A percentile compares a stretch with the other conserved stretches of the same genome.
Conservation (phyloP, 768 basidiomycete genomes). For the Tricholomella constricta region DNA sequence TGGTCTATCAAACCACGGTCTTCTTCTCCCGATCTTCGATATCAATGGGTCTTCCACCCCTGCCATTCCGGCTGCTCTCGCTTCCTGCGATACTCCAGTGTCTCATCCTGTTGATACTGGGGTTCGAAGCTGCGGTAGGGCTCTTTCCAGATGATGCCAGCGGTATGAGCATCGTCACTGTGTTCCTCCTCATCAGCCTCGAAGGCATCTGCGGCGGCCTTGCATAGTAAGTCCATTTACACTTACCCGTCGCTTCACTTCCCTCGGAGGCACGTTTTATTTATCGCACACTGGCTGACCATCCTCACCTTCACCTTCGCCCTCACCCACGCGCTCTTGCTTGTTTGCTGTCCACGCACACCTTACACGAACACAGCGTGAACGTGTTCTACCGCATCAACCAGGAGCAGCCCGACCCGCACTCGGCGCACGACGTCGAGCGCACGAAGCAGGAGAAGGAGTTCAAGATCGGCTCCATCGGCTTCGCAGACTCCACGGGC, state of each 20-base stretch:
- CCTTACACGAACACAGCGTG: no score
- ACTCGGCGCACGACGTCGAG: conserved; percentile 51
- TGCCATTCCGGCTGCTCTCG: conserved; percentile 61
- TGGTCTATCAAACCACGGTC: conserved; percentile 64
- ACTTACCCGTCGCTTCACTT: not conserved
- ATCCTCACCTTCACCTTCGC: not conserved
- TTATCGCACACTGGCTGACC: not conserved
- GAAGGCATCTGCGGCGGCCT: conserved; percentile 94
- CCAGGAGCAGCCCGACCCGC: conserved; percentile 60
- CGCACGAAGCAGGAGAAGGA: conserved; percentile 75
- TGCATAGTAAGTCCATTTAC: conserved; percentile 68
- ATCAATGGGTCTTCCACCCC: conserved; percentile 71
- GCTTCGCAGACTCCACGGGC: conserved; percentile 80
- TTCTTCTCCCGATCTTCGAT: conserved; percentile 84
- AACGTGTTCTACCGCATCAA: conserved; percentile 87
- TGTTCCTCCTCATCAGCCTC: conserved; percentile 76
- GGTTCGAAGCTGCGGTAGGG: conserved; percentile 60
- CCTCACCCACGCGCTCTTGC: not conserved
- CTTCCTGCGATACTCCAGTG: conserved; percentile 70
- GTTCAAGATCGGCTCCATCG: conserved; percentile 89
- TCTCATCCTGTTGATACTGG: conserved; percentile 54
- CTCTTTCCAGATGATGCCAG: conserved; percentile 47
- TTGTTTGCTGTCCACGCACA: no score
- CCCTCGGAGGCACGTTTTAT: not conserved
- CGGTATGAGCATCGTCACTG: conserved; percentile 49